Evolutionary conservation across 1,139 yeast genomes (phyloP).

Genomic region (Diutina neorugosa): DNA sequence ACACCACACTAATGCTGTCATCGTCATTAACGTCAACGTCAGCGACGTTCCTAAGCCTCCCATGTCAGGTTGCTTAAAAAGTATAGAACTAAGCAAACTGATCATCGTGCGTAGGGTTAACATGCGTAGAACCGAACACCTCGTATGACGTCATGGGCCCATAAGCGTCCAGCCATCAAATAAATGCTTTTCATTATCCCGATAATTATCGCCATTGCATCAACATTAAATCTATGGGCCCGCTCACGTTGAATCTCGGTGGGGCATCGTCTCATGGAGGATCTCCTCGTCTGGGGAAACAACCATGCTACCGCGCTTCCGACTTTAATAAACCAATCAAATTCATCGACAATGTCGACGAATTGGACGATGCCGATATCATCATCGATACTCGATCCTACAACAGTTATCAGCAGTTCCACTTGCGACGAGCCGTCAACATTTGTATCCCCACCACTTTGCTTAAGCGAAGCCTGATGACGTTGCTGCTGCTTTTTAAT

Average conservation of each 20-base stretch:
- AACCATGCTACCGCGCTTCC: neutral
- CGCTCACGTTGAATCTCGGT: neutral
- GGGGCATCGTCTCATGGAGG: neutral
- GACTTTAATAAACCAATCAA: neutral
- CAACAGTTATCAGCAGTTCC: neutral
- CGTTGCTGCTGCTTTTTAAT: neutral
- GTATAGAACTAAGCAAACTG: neutral
- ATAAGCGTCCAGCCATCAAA: neutral
- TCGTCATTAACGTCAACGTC: too few relatives aligned
- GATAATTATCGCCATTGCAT: neutral
- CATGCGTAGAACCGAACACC: neutral
- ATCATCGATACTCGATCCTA: neutral
- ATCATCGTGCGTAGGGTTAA: neutral
- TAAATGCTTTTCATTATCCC: neutral
- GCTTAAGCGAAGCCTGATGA: neutral
- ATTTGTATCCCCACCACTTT: slow-evolving; percentile 1
- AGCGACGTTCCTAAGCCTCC: too few relatives aligned
- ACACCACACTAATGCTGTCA: neutral
- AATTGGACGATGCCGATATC: neutral
- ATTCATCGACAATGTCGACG: neutral
- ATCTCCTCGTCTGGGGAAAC: neutral
- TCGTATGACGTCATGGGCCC: neutral
- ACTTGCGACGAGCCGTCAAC: neutral
- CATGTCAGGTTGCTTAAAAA: neutral
- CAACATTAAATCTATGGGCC: neutral